Base-by-base conservation (phyloP, 2,329 filamentous ascomycete genomes). In the Cytospora mali region DNA sequence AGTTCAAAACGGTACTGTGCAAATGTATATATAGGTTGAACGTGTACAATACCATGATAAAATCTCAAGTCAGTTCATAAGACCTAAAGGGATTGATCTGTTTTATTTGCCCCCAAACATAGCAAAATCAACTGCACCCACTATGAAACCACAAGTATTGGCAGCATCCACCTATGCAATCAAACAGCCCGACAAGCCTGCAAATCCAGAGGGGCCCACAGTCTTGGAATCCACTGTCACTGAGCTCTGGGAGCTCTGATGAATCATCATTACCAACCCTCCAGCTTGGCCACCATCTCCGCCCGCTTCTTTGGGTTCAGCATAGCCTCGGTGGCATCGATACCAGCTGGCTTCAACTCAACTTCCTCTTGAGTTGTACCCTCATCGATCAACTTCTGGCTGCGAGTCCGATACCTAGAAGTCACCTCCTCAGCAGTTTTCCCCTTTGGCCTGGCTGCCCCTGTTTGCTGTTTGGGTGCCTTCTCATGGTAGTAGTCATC, bases 241-340 rank as follows among this genome's bases (percentile, higher is more conserved):
- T 59, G 49, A 53, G 57, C 57, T 59, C 57, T 13, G 57, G 53
- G n/a, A 59, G 27, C 13, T 39, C 33, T 11, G 57, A 53, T 18
- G 49, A 53, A 1, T 59, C 35, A 9, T 48, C 25, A 25, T 59
- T n/a, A n/a, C n/a, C 49, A 6, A 21, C 33, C n/a, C 18, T 53
- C 49, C 35, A 33, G 4, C 25, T 28, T 35, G 1, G 28, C 23
- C 18, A 6, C 16, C 49, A 59, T 31, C 35, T 31, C 33, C 33
- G 52, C 31, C 1, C 18, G 31, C 57, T 42, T 46, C 14, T 46
- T 13, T 16, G 49, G 49, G 2, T 59, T 59, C 57, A 49, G 18
- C 50, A 60, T 54, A 14, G 58, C 50, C 27, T 48, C 58, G 29
- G 33, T 21, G 10, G 49, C 28, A 18, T 54, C 50, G 11, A 49